A percentile compares a stretch with the other conserved stretches of the same genome.
These are phyloP conservation scores for Kernera saxatilis DNA, from an alignment of 345 rosid species.

Conservation along the genomic window DNA sequence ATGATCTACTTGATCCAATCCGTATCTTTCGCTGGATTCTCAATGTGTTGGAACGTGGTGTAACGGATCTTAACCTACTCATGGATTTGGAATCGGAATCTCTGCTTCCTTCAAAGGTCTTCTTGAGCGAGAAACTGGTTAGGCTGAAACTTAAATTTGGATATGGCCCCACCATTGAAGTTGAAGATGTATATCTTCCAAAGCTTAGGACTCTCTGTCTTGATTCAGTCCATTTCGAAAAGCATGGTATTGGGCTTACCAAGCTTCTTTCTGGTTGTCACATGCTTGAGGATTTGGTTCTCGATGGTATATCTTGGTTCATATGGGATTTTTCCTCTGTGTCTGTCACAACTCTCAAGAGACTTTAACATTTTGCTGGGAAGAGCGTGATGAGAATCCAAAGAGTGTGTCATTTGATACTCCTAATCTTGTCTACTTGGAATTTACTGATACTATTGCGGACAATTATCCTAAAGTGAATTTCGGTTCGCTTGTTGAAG, in stretches of 20 bases:
- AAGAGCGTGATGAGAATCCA: background rate
- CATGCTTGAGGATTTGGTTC: background rate
- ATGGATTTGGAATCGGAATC: background rate
- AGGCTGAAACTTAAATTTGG: background rate
- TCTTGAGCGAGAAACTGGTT: background rate
- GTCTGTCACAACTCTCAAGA: constrained; percentile 1
- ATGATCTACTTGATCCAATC: background rate
- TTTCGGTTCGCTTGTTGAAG: constrained; percentile 1
- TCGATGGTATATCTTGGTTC: background rate
- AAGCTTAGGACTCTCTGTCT: background rate
- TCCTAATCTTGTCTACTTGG: background rate
- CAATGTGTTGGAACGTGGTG: background rate
- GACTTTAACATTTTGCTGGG: background rate
- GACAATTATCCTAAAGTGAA: background rate
- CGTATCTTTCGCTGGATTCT: background rate
- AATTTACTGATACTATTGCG: background rate
- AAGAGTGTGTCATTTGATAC: background rate
- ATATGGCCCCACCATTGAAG: background rate
- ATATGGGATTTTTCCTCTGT: background rate
- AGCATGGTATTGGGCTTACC: background rate
- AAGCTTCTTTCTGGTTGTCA: constrained; percentile 11
- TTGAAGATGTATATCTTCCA: background rate
- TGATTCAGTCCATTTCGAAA: background rate
- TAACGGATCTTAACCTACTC: background rate
- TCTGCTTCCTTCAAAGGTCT: background rate